These are phyloP conservation scores for Aulographum hederae DNA, from an alignment of 2,329 filamentous ascomycete species.

Conservation along the genomic window DNA sequence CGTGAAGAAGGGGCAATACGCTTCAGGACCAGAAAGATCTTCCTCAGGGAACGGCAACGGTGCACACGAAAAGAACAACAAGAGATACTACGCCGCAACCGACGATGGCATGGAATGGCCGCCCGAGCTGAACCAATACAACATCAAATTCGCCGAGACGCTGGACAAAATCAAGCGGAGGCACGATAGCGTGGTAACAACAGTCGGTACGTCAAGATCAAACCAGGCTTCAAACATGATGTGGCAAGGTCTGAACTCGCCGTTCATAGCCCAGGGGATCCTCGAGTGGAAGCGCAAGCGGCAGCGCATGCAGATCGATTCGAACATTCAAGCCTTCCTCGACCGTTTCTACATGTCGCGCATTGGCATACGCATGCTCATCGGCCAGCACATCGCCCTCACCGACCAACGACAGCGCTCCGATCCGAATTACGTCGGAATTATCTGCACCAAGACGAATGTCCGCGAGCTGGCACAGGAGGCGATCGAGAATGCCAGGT, in stretches of 20 bases:
- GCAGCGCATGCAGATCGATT: slow-evolving; percentile 95
- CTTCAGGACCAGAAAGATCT: slow-evolving; percentile 29
- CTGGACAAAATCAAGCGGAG: slow-evolving; percentile 87
- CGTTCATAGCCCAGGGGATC: slow-evolving; percentile 60
- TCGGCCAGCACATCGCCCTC: slow-evolving; percentile 93
- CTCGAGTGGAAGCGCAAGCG: slow-evolving; percentile 93
- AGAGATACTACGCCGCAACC: slow-evolving; percentile 80
- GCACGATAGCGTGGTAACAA: slow-evolving; percentile 94
- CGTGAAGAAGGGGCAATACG: slow-evolving; percentile 65
- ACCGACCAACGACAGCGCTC: slow-evolving; percentile 81
- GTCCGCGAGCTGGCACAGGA: slow-evolving; percentile 88
- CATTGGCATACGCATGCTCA: slow-evolving; percentile 97
- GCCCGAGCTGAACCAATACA: slow-evolving; percentile 85
- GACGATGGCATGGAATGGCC: slow-evolving; percentile 86
- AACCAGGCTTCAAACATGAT: not conserved
- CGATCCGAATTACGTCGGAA: slow-evolving; percentile 89
- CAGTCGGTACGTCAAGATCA: slow-evolving; percentile 35
- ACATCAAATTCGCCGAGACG: slow-evolving; percentile 73
- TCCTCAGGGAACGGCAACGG: slow-evolving; percentile 31
- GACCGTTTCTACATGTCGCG: slow-evolving; percentile 99
- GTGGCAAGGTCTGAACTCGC: not conserved
- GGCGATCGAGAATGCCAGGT: slow-evolving; percentile 96
- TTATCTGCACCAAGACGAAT: slow-evolving; percentile 98
- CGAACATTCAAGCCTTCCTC: slow-evolving; percentile 91
- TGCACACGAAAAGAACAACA: slow-evolving; percentile 26